phyloP scores from a whole-genome alignment of 495 filamentous ascomycete species.

The Annulohypoxylon bovei region DNA sequence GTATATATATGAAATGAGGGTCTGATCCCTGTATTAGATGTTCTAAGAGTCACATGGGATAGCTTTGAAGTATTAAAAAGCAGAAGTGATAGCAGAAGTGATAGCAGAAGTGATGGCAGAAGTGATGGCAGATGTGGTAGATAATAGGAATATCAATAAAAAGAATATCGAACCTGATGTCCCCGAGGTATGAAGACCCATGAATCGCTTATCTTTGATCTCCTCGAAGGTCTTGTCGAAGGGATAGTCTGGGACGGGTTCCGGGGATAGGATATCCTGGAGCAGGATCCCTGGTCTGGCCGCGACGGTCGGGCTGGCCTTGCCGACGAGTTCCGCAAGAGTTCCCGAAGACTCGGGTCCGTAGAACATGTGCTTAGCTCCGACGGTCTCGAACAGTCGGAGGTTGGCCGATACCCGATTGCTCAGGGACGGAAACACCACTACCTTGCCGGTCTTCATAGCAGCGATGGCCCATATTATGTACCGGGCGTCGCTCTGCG shows the following conservation, averaged over 20 bases:
- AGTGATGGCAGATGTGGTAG: too few relatives aligned
- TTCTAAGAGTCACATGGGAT: neutral
- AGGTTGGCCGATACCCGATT: conserved; percentile 39
- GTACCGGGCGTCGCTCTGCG: conserved; percentile 36
- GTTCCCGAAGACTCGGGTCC: conserved; percentile 34
- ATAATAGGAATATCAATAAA: neutral
- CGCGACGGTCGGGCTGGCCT: conserved; percentile 18
- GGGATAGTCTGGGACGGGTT: conserved; percentile 39
- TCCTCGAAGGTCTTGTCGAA: conserved; percentile 40
- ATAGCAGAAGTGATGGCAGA: too few relatives aligned
- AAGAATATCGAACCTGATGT: conserved; percentile 37
- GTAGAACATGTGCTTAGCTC: conserved; percentile 35
- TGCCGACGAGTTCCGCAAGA: conserved; percentile 24
- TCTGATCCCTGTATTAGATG: neutral
- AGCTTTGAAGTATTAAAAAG: neutral
- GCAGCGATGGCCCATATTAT: conserved; percentile 40
- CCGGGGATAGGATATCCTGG: conserved; percentile 27
- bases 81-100: too few relatives aligned
- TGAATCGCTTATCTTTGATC: conserved; percentile 33
- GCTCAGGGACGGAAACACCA: conserved; percentile 36
- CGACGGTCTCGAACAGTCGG: conserved; percentile 33
- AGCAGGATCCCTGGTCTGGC: conserved; percentile 23
- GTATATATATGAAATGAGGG: neutral
- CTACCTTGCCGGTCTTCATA: conserved; percentile 42
- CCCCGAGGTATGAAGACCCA: conserved; percentile 44